Evolutionary conservation across 768 basidiomycete species (phyloP), one percentile per base, ranked within the genome.

Genomic region (Kwoniella europaea): DNA sequence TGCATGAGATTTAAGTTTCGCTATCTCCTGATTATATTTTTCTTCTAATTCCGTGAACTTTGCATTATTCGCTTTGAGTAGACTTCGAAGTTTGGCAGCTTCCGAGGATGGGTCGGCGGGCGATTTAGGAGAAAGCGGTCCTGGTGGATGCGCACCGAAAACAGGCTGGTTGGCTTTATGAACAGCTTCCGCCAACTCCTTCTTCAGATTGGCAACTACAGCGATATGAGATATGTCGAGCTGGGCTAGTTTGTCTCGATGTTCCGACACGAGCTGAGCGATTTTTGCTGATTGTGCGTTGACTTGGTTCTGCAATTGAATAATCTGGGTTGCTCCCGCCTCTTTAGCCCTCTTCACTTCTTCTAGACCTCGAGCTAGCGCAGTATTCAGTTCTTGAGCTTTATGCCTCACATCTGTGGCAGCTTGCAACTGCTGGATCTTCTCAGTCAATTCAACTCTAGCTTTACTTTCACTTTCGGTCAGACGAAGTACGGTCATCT

Each of bases 71-170:
- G 9, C 89, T 82, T 67, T 89, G n/a, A 71, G 88, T 22, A 76
- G 74, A 15, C 86, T 83, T 0, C 91, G 91, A 0, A 91, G 85
- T 18, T 91, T 84, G 4, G 91, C 87, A 55, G 89, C 87, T 3
- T 88, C 88, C 74, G 93, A 91, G 35, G 58, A 46, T 16, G 43
- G 46, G 35, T 58, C 44, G 4, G 59, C 15, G n/a, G 53, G 46
- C 1, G 60, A 43, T 42, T 68, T 62, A 24, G 63, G 58, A 3
- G 58, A 24, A 59, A 18, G 35, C 3, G 35, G 59, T 9, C 16
- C 6, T n/a, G 35, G 42, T 16, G 42, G 20, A n/a, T 20, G 15
- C 13, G 29, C 59, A 43, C 59, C 59, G 42, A 61, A 61, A 12
- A 61, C 20, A 27, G 41, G 55, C 18, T 46, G 20, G 15, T 18